Conservation (phyloP, 306 rosid species). For the Elaeagnus macrophylla region DNA sequence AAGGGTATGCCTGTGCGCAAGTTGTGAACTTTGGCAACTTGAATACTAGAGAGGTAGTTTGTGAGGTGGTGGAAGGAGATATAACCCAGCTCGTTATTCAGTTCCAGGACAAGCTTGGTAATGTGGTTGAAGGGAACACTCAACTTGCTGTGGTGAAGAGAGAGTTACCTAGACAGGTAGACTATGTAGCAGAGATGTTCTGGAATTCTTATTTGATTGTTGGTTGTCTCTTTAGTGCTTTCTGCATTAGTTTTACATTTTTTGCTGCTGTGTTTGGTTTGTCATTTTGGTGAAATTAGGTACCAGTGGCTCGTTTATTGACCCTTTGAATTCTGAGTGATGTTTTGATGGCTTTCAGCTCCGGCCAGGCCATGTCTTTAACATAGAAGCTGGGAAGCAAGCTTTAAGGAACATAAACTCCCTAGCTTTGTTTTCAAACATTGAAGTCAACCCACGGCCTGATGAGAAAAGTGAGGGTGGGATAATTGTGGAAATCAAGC, state of each 20-base stretch:
- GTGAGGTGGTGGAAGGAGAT: conserved; percentile 98
- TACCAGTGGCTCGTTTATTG: conserved; percentile 8
- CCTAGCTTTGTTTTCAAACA: conserved; percentile 82
- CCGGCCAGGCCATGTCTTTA: conserved; percentile 66
- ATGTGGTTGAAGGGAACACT: conserved; percentile 88
- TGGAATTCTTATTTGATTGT: neutral
- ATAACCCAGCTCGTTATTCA: conserved; percentile 72
- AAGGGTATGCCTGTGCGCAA: conserved; percentile 93
- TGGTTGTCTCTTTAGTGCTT: neutral
- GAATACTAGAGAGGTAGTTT: conserved; percentile 86
- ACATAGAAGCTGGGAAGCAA: conserved; percentile 96
- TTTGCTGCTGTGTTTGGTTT: neutral
- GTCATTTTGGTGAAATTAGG: neutral
- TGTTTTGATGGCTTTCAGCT: conserved; percentile 45
- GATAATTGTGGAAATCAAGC: conserved; percentile 82
- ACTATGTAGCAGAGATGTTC: neutral
- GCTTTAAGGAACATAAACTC: conserved; percentile 86
- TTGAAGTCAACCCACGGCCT: conserved; percentile 94
- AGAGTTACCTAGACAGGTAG: conserved; percentile 82
- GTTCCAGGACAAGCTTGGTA: conserved; percentile 88
- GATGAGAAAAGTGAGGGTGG: conserved; percentile 94
- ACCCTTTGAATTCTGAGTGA: conserved; percentile 16
- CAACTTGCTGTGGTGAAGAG: conserved; percentile 63
- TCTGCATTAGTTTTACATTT: neutral
- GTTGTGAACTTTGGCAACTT: conserved; percentile 93